Conservation (phyloP, 441 rosid species). For the Pelargonium myrrhifolium region DNA sequence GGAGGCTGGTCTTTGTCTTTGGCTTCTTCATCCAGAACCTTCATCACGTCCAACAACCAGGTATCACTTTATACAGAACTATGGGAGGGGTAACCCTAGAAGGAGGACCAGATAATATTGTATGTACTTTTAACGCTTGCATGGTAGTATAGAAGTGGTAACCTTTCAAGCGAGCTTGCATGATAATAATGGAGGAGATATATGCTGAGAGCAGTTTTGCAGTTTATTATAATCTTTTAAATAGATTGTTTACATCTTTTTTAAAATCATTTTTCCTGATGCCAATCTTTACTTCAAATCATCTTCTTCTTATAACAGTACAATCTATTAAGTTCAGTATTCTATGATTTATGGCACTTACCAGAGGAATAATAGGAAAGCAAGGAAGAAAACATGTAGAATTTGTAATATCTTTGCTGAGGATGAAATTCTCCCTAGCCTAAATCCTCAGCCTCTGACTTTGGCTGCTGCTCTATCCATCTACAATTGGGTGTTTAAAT, state of each 20-base stretch:
- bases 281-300: not conserved
- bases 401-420: not conserved
- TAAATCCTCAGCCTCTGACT: not conserved
- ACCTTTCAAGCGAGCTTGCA: not conserved
- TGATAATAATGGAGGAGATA: not conserved
- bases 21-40: conserved; percentile 87
- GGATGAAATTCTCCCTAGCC: not conserved
- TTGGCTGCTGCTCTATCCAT: not conserved
- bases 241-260: not conserved
- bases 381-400: not conserved
- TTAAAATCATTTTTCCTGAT: not conserved
- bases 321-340: not conserved
- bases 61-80: conserved; percentile 25
- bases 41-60: conserved; percentile 79
- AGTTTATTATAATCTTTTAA: not conserved
- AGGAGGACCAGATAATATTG: not conserved
- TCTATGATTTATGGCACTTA: not conserved
- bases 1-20: conserved; percentile 92
- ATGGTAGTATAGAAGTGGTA: too few relatives aligned
- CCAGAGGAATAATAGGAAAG: not conserved
- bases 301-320: not conserved
- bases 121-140: not conserved
- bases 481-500: not conserved
- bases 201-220: not conserved
- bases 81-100: not conserved